Evolutionary conservation across 495 filamentous ascomycete species (phyloP), one percentile per base, ranked within the genome.

Genomic region (Rostrohypoxylon terebratum): DNA sequence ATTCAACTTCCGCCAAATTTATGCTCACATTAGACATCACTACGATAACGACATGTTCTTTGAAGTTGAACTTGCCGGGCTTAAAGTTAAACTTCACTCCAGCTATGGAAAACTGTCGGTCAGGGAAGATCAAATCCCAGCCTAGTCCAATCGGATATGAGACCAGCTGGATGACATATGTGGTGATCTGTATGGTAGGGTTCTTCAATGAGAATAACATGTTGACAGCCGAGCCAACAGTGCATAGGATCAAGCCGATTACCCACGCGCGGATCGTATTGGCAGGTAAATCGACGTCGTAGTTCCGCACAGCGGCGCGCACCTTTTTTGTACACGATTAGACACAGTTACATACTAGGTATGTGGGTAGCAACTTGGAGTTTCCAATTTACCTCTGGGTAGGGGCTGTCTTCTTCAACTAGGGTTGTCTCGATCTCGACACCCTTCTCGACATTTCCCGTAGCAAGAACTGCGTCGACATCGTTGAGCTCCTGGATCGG

Each of bases 21-120:
- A 1, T 16, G 53, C 79, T 79, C 75, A 87, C 86, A 74, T 87
- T 88, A 0, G 87, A 87, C 91, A 93, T 94, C 68, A 92, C 88
- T 18, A 90, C 90, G 73, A 94, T 92, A 61, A 94, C 78, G 23
- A 89, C 89, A 83, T 94, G 91, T 77, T 94, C 91, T 74, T 94
- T 94, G 78, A 90, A 89, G 77, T 93, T 94, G 78, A 94, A 94
- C 40, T 86, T 88, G 40, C 91, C 89, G 5, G 90, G 90, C 59
- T 90, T 92, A 13, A 92, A 73, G 66, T 88, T 88, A 77, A 87
- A 88, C 38, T 85, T 83, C 55, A 86, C 21, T 1, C 91, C 90
- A 62, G 86, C 88, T 38, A 90, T 64, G n/a, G 75, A 85, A 78
- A 86, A 88, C 31, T 84, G 77, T 3, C 87, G 85, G 33, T 88